phyloP scores from a whole-genome alignment of 192 early-diverging fungal species.

The Coemansia sp. region DNA sequence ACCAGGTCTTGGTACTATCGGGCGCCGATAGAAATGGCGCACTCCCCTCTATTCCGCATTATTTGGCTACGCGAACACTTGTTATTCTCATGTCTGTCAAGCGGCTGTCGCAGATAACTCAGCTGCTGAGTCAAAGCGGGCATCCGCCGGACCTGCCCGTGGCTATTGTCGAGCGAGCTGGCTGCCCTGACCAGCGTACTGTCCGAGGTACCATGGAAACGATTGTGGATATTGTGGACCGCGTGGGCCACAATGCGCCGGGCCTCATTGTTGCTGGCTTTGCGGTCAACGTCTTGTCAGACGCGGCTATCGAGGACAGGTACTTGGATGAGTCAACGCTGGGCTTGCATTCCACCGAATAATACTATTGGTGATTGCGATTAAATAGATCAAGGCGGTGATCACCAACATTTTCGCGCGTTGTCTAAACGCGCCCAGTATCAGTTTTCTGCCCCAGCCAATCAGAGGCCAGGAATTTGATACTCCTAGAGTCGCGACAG shows the following conservation, averaged over 20 bases:
- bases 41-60: slow-evolving; percentile 74
- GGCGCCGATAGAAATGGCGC: slow-evolving; percentile 80
- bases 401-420: not conserved
- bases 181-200: slow-evolving; percentile 74
- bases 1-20: slow-evolving; percentile 83
- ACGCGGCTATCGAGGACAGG: slow-evolving; percentile 49
- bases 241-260: slow-evolving; percentile 70
- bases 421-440: not conserved
- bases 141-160: slow-evolving; percentile 73
- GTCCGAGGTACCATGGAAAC: slow-evolving; percentile 67
- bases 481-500: too few relatives aligned
- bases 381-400: not conserved
- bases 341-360: slow-evolving; percentile 50
- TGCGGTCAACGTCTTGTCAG: slow-evolving; percentile 60
- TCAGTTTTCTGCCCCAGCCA: too few relatives aligned
- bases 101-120: slow-evolving; percentile 66
- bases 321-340: slow-evolving; percentile 43
- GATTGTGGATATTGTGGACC: slow-evolving; percentile 67
- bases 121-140: slow-evolving; percentile 61
- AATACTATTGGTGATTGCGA: slow-evolving; percentile 10
- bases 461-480: too few relatives aligned
- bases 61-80: slow-evolving; percentile 69
- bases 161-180: slow-evolving; percentile 85
- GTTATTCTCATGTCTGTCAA: slow-evolving; percentile 88
- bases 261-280: slow-evolving; percentile 82